phyloP scores from a whole-genome alignment of 140 eudicot genomes.

The Oenanthe javanica region DNA sequence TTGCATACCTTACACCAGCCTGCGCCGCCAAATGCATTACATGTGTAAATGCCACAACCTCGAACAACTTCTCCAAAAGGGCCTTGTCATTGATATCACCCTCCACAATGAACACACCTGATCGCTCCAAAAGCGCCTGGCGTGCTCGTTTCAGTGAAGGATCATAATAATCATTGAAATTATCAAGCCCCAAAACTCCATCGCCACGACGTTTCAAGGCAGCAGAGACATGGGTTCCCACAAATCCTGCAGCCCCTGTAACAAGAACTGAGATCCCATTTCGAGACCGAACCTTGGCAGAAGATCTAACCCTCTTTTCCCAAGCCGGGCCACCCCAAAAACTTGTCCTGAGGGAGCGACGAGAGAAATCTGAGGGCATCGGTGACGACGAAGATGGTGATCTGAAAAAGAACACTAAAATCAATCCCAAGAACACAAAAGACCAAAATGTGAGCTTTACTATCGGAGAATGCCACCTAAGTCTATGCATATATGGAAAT shows the following conservation, averaged over 20 bases:
- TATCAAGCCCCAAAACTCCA: conserved; percentile 81
- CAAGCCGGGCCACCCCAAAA: conserved; percentile 23
- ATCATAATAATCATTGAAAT: conserved; percentile 80
- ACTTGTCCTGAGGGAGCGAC: conserved; percentile 59
- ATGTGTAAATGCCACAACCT: conserved; percentile 65
- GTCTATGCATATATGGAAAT: conserved; percentile 40
- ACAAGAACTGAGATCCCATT: conserved; percentile 27
- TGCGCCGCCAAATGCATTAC: conserved; percentile 97
- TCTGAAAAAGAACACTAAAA: conserved; percentile 63
- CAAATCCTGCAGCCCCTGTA: conserved; percentile 26
- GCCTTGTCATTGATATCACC: conserved; percentile 83
- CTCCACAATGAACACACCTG: conserved; percentile 76
- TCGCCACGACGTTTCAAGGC: conserved; percentile 55
- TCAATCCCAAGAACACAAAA: conserved; percentile 63
- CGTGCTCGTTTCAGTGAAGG: conserved; percentile 74
- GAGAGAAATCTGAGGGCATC: conserved; percentile 38
- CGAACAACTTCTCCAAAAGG: conserved; percentile 57
- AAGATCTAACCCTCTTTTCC: conserved; percentile 28
- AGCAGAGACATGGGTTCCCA: conserved; percentile 25
- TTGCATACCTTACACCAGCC: conserved; percentile 93
- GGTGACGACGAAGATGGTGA: conserved; percentile 43
- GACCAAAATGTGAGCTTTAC: conserved; percentile 93
- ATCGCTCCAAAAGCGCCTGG: conserved; percentile 56
- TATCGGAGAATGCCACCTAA: conserved; percentile 54
- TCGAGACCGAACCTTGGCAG: conserved; percentile 20